Evolutionary conservation across 371 early-diverging fungal genomes (phyloP), one percentile per base, ranked within the genome.

Genomic region (Rhizomucor pusillus): DNA sequence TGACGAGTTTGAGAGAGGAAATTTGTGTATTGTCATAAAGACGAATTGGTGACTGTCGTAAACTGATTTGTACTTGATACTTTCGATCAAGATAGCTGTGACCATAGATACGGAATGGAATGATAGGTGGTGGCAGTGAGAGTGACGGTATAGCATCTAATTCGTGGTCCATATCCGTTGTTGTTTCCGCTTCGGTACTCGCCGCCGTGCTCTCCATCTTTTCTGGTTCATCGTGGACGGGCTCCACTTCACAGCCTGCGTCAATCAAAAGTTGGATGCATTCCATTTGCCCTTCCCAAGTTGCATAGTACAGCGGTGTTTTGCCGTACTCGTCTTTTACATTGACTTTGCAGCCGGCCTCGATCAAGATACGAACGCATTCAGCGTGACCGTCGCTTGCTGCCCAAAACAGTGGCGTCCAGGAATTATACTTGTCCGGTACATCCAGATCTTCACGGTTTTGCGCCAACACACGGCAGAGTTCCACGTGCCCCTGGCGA

Each of bases 401-500:
- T 5, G 95, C 92, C 79, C 93, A 96, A 56, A 98, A 98, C 3
- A 96, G 66, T 0, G 97, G 94, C 3, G 95, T 91, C 98, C 98
- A 98, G 7, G 92, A 88, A 66, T 92, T 88, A 71, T 94, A 91
- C 65, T 87, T 87, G 69, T 98, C 98, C 2, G 75, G 70, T 10
- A 79, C 79, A 40, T 96, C 88, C n/a, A 92, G 77, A 14, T 90
- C 84, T 2, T 65, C 60, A 3, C 82, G 82, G 40, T 90, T 81
- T n/a, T 70, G 77, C 20, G 93, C 84, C 34, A 98, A 67, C 29
- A 92, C 74, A 19, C 80, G 71, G 25, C 86, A 69, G 10, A 98
- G 72, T 3, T 84, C 86, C 1, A 78, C 74, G 64, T 90, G 91
- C 0, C 98, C 98, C 47, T 91, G 89, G 5, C 94, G 84, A 25